Base-by-base conservation (phyloP, 768 basidiomycete genomes). In the Hemileccinum impolitum region DNA sequence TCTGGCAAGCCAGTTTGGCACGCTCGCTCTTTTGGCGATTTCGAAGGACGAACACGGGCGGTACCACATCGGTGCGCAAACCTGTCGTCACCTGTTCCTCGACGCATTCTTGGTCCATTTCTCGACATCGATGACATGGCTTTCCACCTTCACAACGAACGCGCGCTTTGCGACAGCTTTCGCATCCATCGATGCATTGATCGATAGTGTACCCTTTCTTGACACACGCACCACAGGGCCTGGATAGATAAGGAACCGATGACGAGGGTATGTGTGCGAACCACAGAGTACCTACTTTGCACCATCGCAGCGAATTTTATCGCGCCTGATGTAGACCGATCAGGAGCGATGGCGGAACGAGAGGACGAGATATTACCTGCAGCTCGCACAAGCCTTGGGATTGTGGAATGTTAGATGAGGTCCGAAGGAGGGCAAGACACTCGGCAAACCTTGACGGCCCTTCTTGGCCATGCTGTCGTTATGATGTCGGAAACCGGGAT, bases 221-320 rank as follows among this genome's bases (percentile, higher is more conserved):
- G 25, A 69, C 57, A 55, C 84, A 85, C 18, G 75, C 75, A 39
- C 70, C 66, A 59, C 82, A 84, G n/a, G 83, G 83, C 54, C 81
- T 82, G 50, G 6, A 40, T 31, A 19, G 45, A 25, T 34, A 30
- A 39, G 26, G 30, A 36, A 15, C n/a, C 9, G 2, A 25, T 40
- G 30, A 50, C 36, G 31, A 41, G 45, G 13, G 2, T 44, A 40
- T 19, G 25, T 35, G 38, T 13, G 26, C 39, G 30, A 21, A 21
- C 18, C 9, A 7, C 46, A 30, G 41, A 46, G 18, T 26, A 44
- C 72, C 39, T 59, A 81, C 75, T 75, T 75, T 53, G 67, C 64
- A 21, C 78, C 76, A 60, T 82, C 78, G 64, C 81, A 84, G 50
- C 80, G 76, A 50, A 79, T 75, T 64, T 84, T 83, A 60, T 83